Evolutionary conservation across 345 rosid species (phyloP), one percentile per base, ranked within the genome.

Genomic region (Noccaea bulbosa): DNA sequence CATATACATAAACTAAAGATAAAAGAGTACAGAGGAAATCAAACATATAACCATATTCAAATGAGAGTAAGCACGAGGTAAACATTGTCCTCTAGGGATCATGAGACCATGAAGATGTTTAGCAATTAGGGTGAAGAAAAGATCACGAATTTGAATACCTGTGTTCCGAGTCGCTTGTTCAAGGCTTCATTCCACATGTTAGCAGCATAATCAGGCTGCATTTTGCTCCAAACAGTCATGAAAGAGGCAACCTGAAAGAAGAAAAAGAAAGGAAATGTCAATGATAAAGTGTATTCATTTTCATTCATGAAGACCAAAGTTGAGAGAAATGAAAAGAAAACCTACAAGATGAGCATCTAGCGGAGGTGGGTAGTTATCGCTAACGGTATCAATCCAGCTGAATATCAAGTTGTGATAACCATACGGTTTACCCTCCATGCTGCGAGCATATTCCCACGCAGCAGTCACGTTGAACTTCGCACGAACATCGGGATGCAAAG

Each of bases 371-470:
- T 88, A 95, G 80, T 95, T 95, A 37, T 77, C 96, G 34, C 75
- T 76, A 20, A 80, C 9, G 44, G 98, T 94, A 83, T 94, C 99
- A 37, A 94, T 92, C 99, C 99, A 94, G 81, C 96, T 87, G 78
- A 94, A 94, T 47, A 94, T 87, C 93, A 94, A 67, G 86, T 94
- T 94, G 74, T 94, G 99, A 72, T 89, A 92, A 65, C 98, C 99
- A 72, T 94, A 94, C 32, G 98, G 98, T 78, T 77, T 78, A 40
- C 89, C 97, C 30, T 79, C 81, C 99, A 94, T 92, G 81, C 86
- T 92, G 53, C 78, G 72, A 48, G 91, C 98, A 82, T 88, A 92
- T 79, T 94, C 87, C 98, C 99, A 94, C 5, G 97, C 96, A 63
- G 97, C 96, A 66, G 92, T 78, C 74, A 76, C 88, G 6, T 94